phyloP scores from a whole-genome alignment of 768 basidiomycete species.

The Lactifluus hygrophoroides region DNA sequence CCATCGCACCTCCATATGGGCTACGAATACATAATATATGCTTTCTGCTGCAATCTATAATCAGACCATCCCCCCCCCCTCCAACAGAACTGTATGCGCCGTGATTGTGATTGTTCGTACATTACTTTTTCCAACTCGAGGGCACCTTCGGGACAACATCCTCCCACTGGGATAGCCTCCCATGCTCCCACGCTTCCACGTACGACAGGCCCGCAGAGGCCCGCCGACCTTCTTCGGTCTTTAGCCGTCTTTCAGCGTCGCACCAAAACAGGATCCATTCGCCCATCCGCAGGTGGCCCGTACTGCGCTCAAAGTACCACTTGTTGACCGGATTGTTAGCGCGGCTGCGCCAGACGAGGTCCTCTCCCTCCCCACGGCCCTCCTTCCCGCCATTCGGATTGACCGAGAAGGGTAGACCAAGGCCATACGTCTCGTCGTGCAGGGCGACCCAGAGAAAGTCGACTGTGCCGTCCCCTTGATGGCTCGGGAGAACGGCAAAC shows the following conservation, averaged over 20 bases:
- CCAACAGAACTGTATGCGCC: neutral
- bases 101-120: neutral
- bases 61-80: neutral
- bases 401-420: slow-evolving; percentile 86
- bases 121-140: slow-evolving; percentile 56
- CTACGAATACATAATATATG: slow-evolving; percentile 5
- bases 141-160: slow-evolving; percentile 61
- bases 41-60: neutral
- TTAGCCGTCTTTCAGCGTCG: slow-evolving; percentile 84
- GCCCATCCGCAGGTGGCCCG: slow-evolving; percentile 79
- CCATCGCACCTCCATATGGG: no score
- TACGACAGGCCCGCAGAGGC: slow-evolving; percentile 58
- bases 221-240: slow-evolving; percentile 57
- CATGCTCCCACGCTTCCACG: slow-evolving; percentile 69
- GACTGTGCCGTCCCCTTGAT: slow-evolving; percentile 98
- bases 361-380: slow-evolving; percentile 83
- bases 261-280: slow-evolving; percentile 98
- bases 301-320: slow-evolving; percentile 97
- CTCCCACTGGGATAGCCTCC: slow-evolving; percentile 62
- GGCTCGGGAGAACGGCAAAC: slow-evolving; percentile 89
- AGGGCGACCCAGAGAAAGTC: slow-evolving; percentile 99
- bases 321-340: slow-evolving; percentile 95
- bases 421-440: slow-evolving; percentile 96
- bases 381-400: slow-evolving; percentile 93
- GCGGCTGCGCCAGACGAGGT: slow-evolving; percentile 93